Conservation (phyloP, 2,329 filamentous ascomycete genomes). For the Fusarium floridanum region DNA sequence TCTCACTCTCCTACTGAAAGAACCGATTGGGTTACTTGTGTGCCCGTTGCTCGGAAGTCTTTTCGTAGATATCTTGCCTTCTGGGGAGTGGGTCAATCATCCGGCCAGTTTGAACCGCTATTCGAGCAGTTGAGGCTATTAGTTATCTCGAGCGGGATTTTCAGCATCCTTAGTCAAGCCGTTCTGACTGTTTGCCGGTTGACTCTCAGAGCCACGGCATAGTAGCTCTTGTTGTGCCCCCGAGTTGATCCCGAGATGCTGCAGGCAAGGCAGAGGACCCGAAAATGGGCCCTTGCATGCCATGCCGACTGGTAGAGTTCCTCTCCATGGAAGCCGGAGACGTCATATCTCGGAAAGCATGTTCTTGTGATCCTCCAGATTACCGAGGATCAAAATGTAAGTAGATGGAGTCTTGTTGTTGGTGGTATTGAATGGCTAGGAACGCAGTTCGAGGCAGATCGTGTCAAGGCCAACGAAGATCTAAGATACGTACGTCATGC, state of each 20-base stretch:
- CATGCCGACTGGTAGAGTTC: background rate
- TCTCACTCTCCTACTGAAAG: background rate
- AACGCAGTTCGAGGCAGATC: slow-evolving; percentile 12
- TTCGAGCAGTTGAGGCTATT: background rate
- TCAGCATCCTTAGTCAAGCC: background rate
- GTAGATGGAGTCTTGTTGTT: background rate
- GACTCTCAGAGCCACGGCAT: background rate
- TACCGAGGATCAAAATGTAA: slow-evolving; percentile 12
- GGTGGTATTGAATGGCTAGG: slow-evolving; percentile 9
- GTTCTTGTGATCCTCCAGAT: slow-evolving; percentile 6
- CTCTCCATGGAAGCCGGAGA: slow-evolving; percentile 3
- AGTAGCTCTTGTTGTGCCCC: background rate
- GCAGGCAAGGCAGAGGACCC: background rate
- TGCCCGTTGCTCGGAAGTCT: background rate
- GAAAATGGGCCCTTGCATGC: background rate
- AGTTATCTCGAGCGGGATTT: background rate
- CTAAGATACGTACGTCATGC: slow-evolving; percentile 29
- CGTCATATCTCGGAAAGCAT: background rate
- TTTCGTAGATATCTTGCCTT: background rate
- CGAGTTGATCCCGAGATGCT: background rate
- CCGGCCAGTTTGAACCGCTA: background rate
- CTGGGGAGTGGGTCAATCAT: background rate
- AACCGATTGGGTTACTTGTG: background rate
- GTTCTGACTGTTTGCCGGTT: background rate
- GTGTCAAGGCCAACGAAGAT: slow-evolving; percentile 3